A percentile compares a stretch with the other conserved stretches of the same genome.
Conservation (phyloP, 1,284 basidiomycete genomes). For the Cutaneotrichosporon arboriforme region DNA sequence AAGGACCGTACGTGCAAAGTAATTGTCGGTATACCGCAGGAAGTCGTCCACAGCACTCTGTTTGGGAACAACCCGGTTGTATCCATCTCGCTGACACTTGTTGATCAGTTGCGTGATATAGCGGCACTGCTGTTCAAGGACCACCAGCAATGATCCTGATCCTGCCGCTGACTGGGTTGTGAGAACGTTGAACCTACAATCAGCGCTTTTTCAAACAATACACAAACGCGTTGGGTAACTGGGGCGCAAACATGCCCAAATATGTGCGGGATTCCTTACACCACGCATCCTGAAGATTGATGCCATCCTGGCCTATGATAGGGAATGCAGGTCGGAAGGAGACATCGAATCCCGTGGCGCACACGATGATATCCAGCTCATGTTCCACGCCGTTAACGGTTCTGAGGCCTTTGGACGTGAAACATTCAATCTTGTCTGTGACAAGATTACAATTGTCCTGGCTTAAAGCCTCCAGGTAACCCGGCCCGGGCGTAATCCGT, state of each 20-base stretch:
- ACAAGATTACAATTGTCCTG: slow-evolving; percentile 27
- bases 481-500: slow-evolving; percentile 38
- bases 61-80: slow-evolving; percentile 19
- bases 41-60: slow-evolving; percentile 31
- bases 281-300: slow-evolving; percentile 35
- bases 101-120: slow-evolving; percentile 16
- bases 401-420: slow-evolving; percentile 23
- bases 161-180: slow-evolving; percentile 7
- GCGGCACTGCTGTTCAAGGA: slow-evolving; percentile 21
- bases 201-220: not conserved
- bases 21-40: slow-evolving; percentile 26
- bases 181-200: slow-evolving; percentile 9
- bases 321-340: slow-evolving; percentile 31
- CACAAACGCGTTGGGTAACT: slow-evolving; percentile 30
- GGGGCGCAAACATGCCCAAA: slow-evolving; percentile 28
- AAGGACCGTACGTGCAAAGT: slow-evolving; percentile 26
- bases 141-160: slow-evolving; percentile 9
- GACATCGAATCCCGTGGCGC: slow-evolving; percentile 35
- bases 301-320: slow-evolving; percentile 17
- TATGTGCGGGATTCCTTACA: slow-evolving; percentile 25
- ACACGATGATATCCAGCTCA: slow-evolving; percentile 30
- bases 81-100: slow-evolving; percentile 14
- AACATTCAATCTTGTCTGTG: slow-evolving; percentile 15
- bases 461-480: slow-evolving; percentile 39
- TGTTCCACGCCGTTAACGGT: slow-evolving; percentile 21